Percentiles rank a stretch among this genome's conserved stretches.
These are phyloP conservation scores for Rhododendron griersonianum DNA, from an alignment of 148 eudicot genomes.

Conservation along the genomic window DNA sequence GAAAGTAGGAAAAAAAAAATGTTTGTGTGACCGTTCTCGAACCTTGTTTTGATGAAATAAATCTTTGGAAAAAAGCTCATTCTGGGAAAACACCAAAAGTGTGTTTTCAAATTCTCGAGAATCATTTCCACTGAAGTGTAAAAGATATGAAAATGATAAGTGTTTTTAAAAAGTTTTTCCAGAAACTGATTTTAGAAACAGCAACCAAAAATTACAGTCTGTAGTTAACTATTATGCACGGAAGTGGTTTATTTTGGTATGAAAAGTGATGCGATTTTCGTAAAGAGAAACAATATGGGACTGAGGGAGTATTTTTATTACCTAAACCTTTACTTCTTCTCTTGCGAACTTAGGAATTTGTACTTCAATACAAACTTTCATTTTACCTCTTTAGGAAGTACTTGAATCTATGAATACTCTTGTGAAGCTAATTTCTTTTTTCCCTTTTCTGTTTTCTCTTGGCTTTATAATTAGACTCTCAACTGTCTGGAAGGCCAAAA, in stretches of 20 bases:
- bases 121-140: neutral
- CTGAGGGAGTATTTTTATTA: neutral
- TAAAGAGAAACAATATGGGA: neutral
- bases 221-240: neutral
- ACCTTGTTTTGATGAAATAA: neutral
- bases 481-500: slow-evolving; percentile 41
- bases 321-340: neutral
- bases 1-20: neutral
- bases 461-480: slow-evolving; percentile 34
- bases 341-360: neutral
- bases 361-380: neutral
- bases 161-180: neutral
- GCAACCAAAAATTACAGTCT: neutral
- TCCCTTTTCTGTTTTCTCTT: neutral
- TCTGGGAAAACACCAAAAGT: neutral
- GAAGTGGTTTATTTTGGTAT: neutral
- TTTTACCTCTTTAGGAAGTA: neutral
- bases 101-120: neutral
- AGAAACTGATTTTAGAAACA: neutral
- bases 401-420: neutral
- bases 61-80: neutral
- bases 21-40: neutral
- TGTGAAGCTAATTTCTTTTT: neutral
- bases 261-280: neutral
- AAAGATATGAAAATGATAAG: neutral